Base-by-base conservation (phyloP, 352 stramenopile species). In the Pythium dissotocum region DNA sequence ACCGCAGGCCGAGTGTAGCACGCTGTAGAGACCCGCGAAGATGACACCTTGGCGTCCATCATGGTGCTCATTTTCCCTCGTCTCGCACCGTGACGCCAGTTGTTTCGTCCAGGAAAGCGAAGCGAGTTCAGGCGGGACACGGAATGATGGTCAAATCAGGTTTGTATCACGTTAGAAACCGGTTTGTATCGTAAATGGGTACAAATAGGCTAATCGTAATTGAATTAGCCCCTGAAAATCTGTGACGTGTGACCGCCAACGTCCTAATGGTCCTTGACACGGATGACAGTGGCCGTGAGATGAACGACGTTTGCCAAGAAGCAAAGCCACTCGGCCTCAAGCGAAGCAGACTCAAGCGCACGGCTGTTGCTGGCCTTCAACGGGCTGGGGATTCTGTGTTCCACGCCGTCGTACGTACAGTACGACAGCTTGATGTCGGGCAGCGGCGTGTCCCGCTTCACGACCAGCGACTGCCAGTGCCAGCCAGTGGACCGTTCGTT, bases 301-400 rank as follows among this genome's bases (percentile, higher is more conserved):
- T 89, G 83, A 63, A 80, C 79, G 21, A 87, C 77, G 49, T 89
- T 89, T 3, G 79, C 79, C 61, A 80, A 91, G 57, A 91, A 89
- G 73, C 79, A 86, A 18, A 91, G 76, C 83, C 83, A 91, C 28
- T 79, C 68, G 3, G 44, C 42, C 24, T 67, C 42, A 30, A 67
- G 65, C 38, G 48, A 32, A 79, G 54, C 1, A 71, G 51, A 9
- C n/a, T 49, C 61, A 44, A 65, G 1, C 4, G 16, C 38, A 26
- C 26, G 10, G 32, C 30, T 2, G n/a, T 30, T 32, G 35, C 10
- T 49, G 21, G 46, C 0, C 46, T 53, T 30, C 2, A n/a, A 30
- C 1, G 12, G 18, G 46, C n/a, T 30, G 1, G 46, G 55, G 4
- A 79, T 58, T 53, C 74, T 62, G 6, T 65, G 52, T 36, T 75